Evolutionary conservation across 495 filamentous ascomycete species (phyloP).

Genomic region (Penicillium macrosclerotiorum): DNA sequence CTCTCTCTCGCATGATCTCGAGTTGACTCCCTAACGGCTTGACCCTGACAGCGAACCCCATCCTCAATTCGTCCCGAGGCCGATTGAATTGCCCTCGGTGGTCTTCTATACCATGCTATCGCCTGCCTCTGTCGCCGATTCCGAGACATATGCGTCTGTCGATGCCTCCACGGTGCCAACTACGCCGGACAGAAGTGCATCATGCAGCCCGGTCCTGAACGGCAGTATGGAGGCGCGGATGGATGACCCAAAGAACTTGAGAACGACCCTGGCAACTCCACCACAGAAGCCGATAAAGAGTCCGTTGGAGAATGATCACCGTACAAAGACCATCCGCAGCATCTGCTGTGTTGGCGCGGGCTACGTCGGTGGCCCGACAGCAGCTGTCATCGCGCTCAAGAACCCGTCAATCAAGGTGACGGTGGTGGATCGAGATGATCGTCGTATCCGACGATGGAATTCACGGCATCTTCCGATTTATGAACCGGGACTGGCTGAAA

Average conservation of each 20-base stretch:
- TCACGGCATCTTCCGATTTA: conserved; percentile 69
- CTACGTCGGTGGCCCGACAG: conserved; percentile 55
- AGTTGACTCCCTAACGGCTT: no score
- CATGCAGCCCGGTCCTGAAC: conserved; percentile 5
- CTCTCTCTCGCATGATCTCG: no score
- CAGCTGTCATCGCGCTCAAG: conserved; percentile 68
- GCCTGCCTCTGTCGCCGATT: neutral
- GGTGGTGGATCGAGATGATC: conserved; percentile 66
- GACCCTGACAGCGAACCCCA: no score
- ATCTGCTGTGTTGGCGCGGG: conserved; percentile 13
- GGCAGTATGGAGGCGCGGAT: conserved; percentile 1
- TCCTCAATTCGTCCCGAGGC: no score
- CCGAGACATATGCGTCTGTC: conserved; percentile 4
- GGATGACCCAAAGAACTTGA: neutral
- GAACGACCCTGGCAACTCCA: neutral
- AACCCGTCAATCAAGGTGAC: conserved; percentile 66
- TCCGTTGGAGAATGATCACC: neutral
- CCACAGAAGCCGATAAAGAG: conserved; percentile 1
- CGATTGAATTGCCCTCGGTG: no score
- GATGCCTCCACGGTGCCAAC: conserved; percentile 7
- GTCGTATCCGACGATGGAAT: conserved; percentile 71
- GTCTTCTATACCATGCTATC: neutral
- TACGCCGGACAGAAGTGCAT: conserved; percentile 12
- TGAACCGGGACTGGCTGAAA: conserved; percentile 45
- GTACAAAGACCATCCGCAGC: neutral